Base-by-base conservation (phyloP, 257 asterid genomes). In the Lycium ferocissimum region DNA sequence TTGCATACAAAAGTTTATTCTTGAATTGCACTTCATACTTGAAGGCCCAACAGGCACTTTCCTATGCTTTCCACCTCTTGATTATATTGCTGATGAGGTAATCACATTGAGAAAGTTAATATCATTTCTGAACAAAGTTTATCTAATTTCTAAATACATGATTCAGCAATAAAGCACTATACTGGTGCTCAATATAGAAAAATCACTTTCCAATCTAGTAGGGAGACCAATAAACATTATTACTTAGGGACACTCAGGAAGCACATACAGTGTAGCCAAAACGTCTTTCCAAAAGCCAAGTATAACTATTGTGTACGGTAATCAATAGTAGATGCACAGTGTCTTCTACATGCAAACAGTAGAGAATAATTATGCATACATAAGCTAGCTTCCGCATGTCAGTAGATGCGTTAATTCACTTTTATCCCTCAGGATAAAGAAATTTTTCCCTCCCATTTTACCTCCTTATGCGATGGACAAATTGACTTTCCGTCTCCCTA, bases 71-170 rank as follows among this genome's bases (percentile, higher is more conserved):
- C 10, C 59, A 0, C 80, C 9, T 73, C 80, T 26, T 73, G 59
- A 45, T 73, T 45, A 72, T 49, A 73, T 40, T 20, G 80, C 38
- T 73, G 80, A 47, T 73, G 40, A 45, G 80, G 37, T 20, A 6
- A 20, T 73, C n/a, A 3, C 5, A 45, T 73, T 73, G 40, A 45
- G 38, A 20, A n/a, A 47, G 80, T 49, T 7, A 14, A 14, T 47
- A 45, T n/a, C 7, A 47, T 47, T 73, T 49, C 59, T 73, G 40
- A 10, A 73, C 58, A 47, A 45, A 20, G 17, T 45, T 73, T 47
- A 73, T 20, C 80, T 20, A 47, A 73, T 45, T 45, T 59, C 80
- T 20, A 22, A 73, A 43, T 73, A 73, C 59, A 73, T 73, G 40
- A 22, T 47, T 73, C 59, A 73, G n/a, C 20, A 47, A 6, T 45